Evolutionary conservation across 768 basidiomycete species (phyloP).

Genomic region (Lyophyllum shimeji): DNA sequence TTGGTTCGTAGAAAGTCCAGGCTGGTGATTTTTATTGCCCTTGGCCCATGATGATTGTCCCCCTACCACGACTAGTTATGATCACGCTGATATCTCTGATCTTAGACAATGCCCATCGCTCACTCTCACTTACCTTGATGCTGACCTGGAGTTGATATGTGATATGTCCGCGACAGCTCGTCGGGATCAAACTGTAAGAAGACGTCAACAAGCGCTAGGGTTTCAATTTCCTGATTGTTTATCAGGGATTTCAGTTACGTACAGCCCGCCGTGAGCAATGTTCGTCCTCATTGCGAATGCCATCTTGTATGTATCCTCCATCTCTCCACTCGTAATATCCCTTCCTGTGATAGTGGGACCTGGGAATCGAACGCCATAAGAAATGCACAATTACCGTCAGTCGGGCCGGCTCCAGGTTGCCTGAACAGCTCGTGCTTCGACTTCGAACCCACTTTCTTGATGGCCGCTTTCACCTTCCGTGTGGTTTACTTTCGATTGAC

Average conservation of each 20-base stretch:
- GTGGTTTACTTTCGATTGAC: neutral
- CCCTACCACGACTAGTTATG: neutral
- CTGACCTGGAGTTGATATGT: neutral
- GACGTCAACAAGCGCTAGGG: no score
- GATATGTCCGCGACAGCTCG: neutral
- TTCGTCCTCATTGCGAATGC: neutral
- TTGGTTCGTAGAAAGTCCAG: neutral
- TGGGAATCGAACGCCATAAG: neutral
- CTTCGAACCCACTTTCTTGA: constrained; percentile 3
- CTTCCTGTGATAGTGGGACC: neutral
- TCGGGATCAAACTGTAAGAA: neutral
- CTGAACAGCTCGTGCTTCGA: constrained; percentile 2
- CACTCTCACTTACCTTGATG: neutral
- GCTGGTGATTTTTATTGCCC: neutral
- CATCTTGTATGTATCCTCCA: neutral
- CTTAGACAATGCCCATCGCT: neutral
- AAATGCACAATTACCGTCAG: neutral
- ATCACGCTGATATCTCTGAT: neutral
- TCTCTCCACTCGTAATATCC: neutral
- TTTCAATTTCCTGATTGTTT: no score
- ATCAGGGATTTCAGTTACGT: no score
- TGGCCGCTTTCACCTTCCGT: constrained; percentile 3
- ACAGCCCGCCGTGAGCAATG: neutral
- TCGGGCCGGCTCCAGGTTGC: neutral
- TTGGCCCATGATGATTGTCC: neutral